Percentiles rank a stretch among this genome's conserved stretches.
phyloP scores from a whole-genome alignment of 2,329 filamentous ascomycete genomes.

The Clathrospora elynae region DNA sequence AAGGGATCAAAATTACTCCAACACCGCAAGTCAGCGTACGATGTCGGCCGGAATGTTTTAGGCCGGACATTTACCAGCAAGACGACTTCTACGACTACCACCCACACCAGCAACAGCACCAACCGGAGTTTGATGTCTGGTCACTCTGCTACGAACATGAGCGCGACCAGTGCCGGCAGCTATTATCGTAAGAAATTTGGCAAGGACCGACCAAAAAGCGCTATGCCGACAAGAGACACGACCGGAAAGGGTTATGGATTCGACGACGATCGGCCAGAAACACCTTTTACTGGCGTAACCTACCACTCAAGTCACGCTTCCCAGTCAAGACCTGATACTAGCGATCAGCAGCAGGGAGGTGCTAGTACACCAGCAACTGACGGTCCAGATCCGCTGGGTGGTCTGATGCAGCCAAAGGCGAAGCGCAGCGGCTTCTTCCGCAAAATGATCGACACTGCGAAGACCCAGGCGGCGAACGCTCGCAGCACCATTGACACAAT shows the following conservation, averaged over 20 bases:
- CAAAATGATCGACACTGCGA: slow-evolving; percentile 91
- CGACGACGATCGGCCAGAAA: slow-evolving; percentile 54
- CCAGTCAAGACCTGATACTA: slow-evolving; percentile 60
- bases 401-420: slow-evolving; percentile 76
- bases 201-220: slow-evolving; percentile 64
- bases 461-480: slow-evolving; percentile 88
- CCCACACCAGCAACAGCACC: slow-evolving; percentile 70
- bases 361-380: slow-evolving; percentile 66
- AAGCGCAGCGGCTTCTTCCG: slow-evolving; percentile 88
- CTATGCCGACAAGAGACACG: slow-evolving; percentile 60
- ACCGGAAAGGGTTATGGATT: slow-evolving; percentile 45
- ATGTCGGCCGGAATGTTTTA: slow-evolving; percentile 71
- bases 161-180: slow-evolving; percentile 93
- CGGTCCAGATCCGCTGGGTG: slow-evolving; percentile 72
- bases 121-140: slow-evolving; percentile 93
- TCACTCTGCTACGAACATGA: slow-evolving; percentile 85
- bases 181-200: slow-evolving; percentile 74
- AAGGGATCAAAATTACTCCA: slow-evolving; percentile 51
- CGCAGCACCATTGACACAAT: slow-evolving; percentile 77
- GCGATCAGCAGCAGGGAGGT: slow-evolving; percentile 40
- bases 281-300: slow-evolving; percentile 73
- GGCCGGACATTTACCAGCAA: slow-evolving; percentile 86
- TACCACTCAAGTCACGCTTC: slow-evolving; percentile 85
- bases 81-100: slow-evolving; percentile 74
- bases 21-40: slow-evolving; percentile 76